Base-by-base conservation (phyloP, 2,329 filamentous ascomycete genomes). In the Alternaria conjuncta region DNA sequence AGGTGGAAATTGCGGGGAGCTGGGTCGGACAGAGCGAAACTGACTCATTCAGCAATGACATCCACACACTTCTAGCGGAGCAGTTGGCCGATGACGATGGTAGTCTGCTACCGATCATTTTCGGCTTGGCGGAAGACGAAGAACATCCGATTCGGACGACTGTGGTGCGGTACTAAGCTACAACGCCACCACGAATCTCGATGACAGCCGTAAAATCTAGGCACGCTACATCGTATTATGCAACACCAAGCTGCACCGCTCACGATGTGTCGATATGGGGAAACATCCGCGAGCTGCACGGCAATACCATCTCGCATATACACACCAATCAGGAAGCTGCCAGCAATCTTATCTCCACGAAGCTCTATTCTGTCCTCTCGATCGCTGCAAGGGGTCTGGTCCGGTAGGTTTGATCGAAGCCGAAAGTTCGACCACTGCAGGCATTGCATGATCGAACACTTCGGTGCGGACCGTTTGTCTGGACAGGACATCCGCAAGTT, bases 401-500 rank as follows among this genome's bases (percentile, higher is more conserved):
- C 49, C 36, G 49, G 49, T 53, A 53, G 49, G 49, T 53, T 53
- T 36, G 28, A 41, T 41, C 49, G 28, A 53, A 25, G 49, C 30
- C 28, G 49, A 41, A 53, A 53, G 20, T 53, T 53, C 25, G 28
- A 41, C 28, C 49, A 53, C 30, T 23, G 49, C 30, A 53, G 49
- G 49, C 49, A 53, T 53, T 53, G 49, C 49, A 36, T 36, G 11
- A 53, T 53, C 20, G 49, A 53, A 53, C 49, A 53, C 30, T 41
- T 53, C 49, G 49, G 49, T 53, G 49, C 49, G 49, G 49, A 53
- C 49, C 49, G 49, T 53, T 53, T 53, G 28, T 23, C 49, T 53
- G 49, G 49, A 41, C 20, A 53, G 15, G 13, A 36, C 49, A 41
- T 36, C 28, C 49, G 30, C 30, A 53, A 41, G 30, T 53, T 36